Evolutionary conservation across 176 grass and related monocot genomes (phyloP).

Genomic region (Paspalum notatum): DNA sequence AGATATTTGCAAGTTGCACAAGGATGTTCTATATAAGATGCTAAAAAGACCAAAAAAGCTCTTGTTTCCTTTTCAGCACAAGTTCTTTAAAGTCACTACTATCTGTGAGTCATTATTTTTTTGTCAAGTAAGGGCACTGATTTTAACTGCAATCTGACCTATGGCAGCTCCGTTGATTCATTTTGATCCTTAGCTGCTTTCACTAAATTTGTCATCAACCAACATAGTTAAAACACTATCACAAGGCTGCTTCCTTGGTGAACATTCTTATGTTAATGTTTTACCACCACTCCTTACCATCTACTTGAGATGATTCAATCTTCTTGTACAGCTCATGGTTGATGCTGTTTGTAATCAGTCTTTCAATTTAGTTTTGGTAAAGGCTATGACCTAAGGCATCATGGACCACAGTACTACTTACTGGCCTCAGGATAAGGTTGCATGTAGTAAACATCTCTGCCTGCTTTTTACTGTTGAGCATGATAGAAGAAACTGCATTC

Average conservation of each 20-base stretch:
- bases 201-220: not conserved
- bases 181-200: slow-evolving; percentile 14
- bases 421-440: slow-evolving; percentile 43
- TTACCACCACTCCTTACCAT: not conserved
- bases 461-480: slow-evolving; percentile 30
- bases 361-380: slow-evolving; percentile 20
- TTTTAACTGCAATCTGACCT: slow-evolving; percentile 15
- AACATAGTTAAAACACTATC: slow-evolving; percentile 13
- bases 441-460: slow-evolving; percentile 31
- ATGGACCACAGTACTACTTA: slow-evolving; percentile 40
- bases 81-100: not conserved
- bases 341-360: slow-evolving; percentile 6
- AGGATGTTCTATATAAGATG: slow-evolving; percentile 12
- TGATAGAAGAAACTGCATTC: slow-evolving; percentile 29
- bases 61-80: not conserved
- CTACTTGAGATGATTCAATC: slow-evolving; percentile 16
- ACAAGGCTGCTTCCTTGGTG: slow-evolving; percentile 1
- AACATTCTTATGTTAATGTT: slow-evolving; percentile 13
- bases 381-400: slow-evolving; percentile 17
- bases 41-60: no score
- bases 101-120: not conserved
- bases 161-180: not conserved
- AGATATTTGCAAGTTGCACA: not conserved
- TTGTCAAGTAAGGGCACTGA: slow-evolving; percentile 6
- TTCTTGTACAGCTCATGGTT: slow-evolving; percentile 15